Base-by-base conservation (phyloP, 768 basidiomycete species). In the Hygrocybe punicea region DNA sequence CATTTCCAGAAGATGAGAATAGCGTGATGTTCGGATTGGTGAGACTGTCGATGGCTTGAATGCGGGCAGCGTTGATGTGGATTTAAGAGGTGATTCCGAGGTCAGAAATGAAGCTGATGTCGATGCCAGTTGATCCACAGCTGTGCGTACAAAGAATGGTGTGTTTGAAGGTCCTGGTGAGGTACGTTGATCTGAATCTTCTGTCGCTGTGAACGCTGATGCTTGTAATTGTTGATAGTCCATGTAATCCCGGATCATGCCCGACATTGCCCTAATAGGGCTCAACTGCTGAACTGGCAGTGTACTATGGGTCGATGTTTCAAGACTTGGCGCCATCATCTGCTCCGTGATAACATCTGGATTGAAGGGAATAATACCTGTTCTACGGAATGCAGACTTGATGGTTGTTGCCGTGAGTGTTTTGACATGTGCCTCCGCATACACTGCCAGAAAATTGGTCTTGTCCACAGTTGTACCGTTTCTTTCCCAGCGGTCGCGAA, bases 401-500 rank as follows among this genome's bases (percentile, higher is more conserved):
- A 63, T 63, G 37, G 34, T 58, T 46, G 35, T 47, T 16, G 45
- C 14, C 14, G 62, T 61, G 40, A 62, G 42, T 36, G 55, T 56
- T 33, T 42, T 45, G 5, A 29, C 29, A 53, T 62, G 59, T 1
- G 59, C 63, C 1, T 21, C 6, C n/a, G 16, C 56, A 56, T 69
- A 69, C 1, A 69, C 51, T 0, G 50, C 8, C 2, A 70, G 53
- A 50, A 74, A 74, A 49, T 72, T 73, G 13, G 42, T 40, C 53
- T 73, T 73, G 6, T 51, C 58, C 25, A 74, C 58, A 7, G 46
- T 55, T 25, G 57, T 53, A 4, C 58, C 51, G 11, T 45, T 62
- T 16, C 56, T 36, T 50, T 65, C 51, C 10, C 36, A 69, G 42
- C 34, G 13, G 7, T 53, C 14, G 23, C 59, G 55, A 47, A 51